A percentile compares a stretch with the other conserved stretches of the same genome.
Evolutionary conservation across 2,329 filamentous ascomycete species (phyloP).

Genomic region (Ceratocystiopsis brevicomis): DNA sequence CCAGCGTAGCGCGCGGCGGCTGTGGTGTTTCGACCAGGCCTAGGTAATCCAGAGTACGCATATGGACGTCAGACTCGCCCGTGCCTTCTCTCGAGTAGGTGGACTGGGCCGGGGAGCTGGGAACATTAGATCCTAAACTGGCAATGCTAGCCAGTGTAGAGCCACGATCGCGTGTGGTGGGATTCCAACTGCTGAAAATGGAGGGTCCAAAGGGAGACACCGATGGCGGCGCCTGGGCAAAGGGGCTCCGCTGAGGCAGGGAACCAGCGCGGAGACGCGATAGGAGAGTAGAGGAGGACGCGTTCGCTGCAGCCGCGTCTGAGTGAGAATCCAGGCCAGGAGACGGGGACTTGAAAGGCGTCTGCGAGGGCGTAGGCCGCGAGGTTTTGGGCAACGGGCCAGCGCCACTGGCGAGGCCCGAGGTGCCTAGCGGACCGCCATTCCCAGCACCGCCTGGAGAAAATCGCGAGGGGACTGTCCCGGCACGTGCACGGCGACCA

Average conservation of each 20-base stretch:
- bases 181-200: conserved; percentile 78
- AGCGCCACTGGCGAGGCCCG: conserved; percentile 25
- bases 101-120: conserved; percentile 71
- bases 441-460: conserved; percentile 52
- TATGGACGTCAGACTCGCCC: conserved; percentile 68
- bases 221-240: conserved; percentile 30
- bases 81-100: conserved; percentile 71
- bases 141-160: conserved; percentile 67
- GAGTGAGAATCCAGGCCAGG: conserved; percentile 28
- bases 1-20: conserved; percentile 52
- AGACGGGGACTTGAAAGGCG: conserved; percentile 58
- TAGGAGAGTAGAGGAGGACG: conserved; percentile 47
- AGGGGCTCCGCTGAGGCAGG: conserved; percentile 73
- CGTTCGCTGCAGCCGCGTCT: conserved; percentile 14
- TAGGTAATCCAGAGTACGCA: conserved; percentile 86
- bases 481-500: conserved; percentile 67
- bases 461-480: conserved; percentile 90
- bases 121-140: conserved; percentile 79
- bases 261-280: conserved; percentile 81
- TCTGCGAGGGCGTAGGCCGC: conserved; percentile 69
- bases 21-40: conserved; percentile 88
- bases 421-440: conserved; percentile 34
- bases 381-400: conserved; percentile 46
- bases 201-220: conserved; percentile 68
- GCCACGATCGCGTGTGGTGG: conserved; percentile 55